A percentile compares a stretch with the other conserved stretches of the same genome.
phyloP scores from a whole-genome alignment of 805 yeast genomes.

The Myxozyma nipponensis region DNA sequence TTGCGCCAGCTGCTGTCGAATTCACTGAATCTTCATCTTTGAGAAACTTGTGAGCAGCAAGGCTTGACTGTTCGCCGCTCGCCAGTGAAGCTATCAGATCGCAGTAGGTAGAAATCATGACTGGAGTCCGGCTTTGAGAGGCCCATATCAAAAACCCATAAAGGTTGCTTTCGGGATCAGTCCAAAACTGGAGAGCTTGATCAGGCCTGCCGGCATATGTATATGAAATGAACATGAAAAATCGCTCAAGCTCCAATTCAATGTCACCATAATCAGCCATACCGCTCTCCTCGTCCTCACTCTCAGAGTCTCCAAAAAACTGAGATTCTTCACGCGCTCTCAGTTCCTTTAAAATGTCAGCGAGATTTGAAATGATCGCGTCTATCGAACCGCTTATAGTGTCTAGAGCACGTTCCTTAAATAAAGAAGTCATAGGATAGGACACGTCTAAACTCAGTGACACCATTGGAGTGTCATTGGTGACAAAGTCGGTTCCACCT shows the following conservation, averaged over 20 bases:
- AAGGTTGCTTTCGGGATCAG: conserved; percentile 58
- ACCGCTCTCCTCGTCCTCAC: conserved; percentile 14
- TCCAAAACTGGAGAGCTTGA: conserved; percentile 61
- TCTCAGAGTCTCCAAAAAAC: conserved; percentile 18
- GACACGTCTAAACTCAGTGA: conserved; percentile 1
- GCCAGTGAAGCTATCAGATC: conserved; percentile 74
- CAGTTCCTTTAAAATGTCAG: conserved; percentile 42
- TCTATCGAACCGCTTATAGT: conserved; percentile 32
- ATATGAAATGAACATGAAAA: conserved; percentile 70
- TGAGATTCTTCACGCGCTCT: conserved; percentile 40
- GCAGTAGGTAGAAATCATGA: conserved; percentile 78
- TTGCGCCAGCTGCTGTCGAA: conserved; percentile 30
- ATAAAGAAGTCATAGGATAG: conserved; percentile 1
- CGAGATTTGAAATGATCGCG: conserved; percentile 36
- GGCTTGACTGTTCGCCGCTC: conserved; percentile 53
- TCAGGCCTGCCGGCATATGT: conserved; percentile 61
- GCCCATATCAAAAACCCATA: conserved; percentile 90
- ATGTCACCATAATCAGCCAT: conserved; percentile 23
- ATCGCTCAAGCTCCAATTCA: conserved; percentile 76
- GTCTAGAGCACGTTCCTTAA: conserved; percentile 14
- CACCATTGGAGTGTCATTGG: not conserved
- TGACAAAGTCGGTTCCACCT: not conserved
- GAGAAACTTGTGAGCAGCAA: conserved; percentile 49
- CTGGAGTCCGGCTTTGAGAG: conserved; percentile 61
- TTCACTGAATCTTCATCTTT: conserved; percentile 14